Evolutionary conservation across 2,329 filamentous ascomycete genomes (phyloP), one percentile per base, ranked within the genome.

Genomic region (Ascomycota sp.): DNA sequence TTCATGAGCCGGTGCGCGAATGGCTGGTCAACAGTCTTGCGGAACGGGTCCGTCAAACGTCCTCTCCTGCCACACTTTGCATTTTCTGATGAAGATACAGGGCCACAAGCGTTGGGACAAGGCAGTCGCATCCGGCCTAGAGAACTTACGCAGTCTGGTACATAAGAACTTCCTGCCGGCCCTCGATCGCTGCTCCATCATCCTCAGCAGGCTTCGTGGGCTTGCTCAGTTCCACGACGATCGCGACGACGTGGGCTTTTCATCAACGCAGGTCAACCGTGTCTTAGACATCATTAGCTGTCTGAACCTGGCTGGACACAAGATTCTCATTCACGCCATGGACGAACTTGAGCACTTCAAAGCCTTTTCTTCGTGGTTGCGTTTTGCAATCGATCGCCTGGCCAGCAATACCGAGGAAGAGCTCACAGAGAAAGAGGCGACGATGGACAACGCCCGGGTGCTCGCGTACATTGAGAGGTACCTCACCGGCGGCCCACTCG

Each of bases 51-150:
- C 46, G 67, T 52, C 25, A 6, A 25, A 29, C 16, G 16, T 21
- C 16, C 6, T 25, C 21, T 10, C 21, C 24, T 31, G 21, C 21
- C 2, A 6, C 12, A 10, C 2, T 4, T 2, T 25, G 30, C 10
- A n/a, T 16, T 8, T 10, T 33, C 29, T 44, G 32, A 46, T 41
- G 36, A 37, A 38, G 31, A 16, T 8, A 35, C 29, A 89, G 76
- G 83, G 83, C 1, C 80, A 92, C 45, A 93, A 92, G 54, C 66
- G 89, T 33, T 98, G 89, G 89, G 84, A 95, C 40, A 91, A 86
- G 47, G 76, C 79, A 6, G 77, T 91, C 2, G 65, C 69, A 2
- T 70, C 72, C 4, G 81, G 83, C 1, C 74, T 93, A 13, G 73
- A 80, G 38, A 76, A 72, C 35, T 64, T 95, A 8, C 70, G 82